Percentiles rank a stretch among this genome's conserved stretches.
These are phyloP conservation scores for Capsicum rhomboideum DNA, from an alignment of 257 asterid species.

Conservation along the genomic window DNA sequence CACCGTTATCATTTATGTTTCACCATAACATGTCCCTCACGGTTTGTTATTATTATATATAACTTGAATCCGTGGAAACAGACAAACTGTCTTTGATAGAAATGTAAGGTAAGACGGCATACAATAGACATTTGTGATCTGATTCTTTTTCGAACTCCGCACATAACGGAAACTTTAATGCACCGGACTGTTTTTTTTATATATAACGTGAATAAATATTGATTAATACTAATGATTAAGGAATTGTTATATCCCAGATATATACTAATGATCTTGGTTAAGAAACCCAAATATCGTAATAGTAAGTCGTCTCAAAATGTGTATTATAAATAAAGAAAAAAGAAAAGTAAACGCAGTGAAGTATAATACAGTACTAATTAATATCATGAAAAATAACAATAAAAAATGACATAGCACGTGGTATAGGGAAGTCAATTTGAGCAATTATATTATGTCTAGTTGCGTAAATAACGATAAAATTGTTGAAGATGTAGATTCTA, in stretches of 20 bases:
- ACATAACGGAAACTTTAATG: no score
- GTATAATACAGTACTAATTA: not conserved
- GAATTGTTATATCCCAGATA: not conserved
- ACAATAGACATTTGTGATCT: no score
- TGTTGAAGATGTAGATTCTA: no score
- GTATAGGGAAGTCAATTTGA: not conserved
- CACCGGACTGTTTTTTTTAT: no score
- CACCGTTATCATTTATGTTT: not conserved
- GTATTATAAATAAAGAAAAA: not conserved
- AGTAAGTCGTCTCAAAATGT: not conserved
- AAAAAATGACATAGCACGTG: not conserved
- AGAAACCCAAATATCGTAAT: not conserved
- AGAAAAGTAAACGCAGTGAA: not conserved
- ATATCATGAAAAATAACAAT: not conserved
- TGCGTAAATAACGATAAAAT: not conserved
- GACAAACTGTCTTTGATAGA: no score
- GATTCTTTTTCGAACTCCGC: no score
- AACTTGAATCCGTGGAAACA: no score
- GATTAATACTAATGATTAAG: not conserved
- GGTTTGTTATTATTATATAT: not conserved
- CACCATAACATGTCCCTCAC: not conserved
- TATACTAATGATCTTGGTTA: not conserved
- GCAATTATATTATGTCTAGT: not conserved
- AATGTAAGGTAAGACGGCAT: no score
- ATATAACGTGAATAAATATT: not conserved